Base-by-base conservation (phyloP, 768 basidiomycete genomes). In the Pulveroboletus sp. region DNA sequence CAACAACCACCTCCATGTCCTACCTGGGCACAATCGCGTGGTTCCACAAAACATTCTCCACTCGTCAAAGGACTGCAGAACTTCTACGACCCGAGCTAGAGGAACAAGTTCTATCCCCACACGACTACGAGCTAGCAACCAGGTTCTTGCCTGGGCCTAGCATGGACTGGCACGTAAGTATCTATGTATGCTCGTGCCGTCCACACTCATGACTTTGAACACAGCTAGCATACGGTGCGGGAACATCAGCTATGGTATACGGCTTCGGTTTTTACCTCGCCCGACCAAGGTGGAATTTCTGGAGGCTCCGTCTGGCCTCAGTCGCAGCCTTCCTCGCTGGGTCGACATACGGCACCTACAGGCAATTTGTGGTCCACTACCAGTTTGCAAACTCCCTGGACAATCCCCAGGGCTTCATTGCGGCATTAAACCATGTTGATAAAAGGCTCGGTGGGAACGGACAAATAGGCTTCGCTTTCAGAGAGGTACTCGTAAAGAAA, bases 101-200 rank as follows among this genome's bases (percentile, higher is more conserved):
- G 25, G 65, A 56, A 14, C 52, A 51, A 4, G 46, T 62, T 23
- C 40, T 68, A 16, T 56, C 66, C 17, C 59, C 56, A 17, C 75
- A 73, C 45, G 85, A 87, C 70, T 85, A 77, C 61, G 72, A 84
- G 0, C 63, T 75, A 11, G 78, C 83, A 5, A 60, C 72, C 48
- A 60, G 60, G 23, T 87, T 85, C 69, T 64, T 82, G 23, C 76
- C 82, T 32, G 75, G 74, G 33, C 56, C 60, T 69, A 55, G 77
- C 69, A 63, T 72, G 27, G 71, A 77, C 51, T 71, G 68, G 52
- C 71, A 74, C 48, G 73, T 77, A 42, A 70, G 76, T 55, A 40
- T 56, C 50, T 21, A 45, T 16, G 9, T 7, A 31, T 25, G 7
- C n/a, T 7, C 8, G 16, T 20, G 23, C 40, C 19, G 19, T 45